Percentiles rank a stretch among this genome's conserved stretches.
Conservation (phyloP, 805 yeast genomes). For the Scheffersomyces coipomensis region DNA sequence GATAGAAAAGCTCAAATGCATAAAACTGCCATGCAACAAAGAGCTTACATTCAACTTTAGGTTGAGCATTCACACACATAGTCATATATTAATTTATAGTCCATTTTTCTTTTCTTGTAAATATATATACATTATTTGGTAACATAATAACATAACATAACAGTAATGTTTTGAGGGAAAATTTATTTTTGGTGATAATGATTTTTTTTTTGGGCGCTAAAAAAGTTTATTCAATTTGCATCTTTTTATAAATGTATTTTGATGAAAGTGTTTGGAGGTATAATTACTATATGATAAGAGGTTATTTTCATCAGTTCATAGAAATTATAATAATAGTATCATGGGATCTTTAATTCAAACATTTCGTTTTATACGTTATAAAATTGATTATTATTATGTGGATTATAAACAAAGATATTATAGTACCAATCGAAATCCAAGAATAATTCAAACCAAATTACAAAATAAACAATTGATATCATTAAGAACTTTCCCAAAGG, state of each 20-base stretch:
- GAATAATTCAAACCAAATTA: slow-evolving; percentile 36
- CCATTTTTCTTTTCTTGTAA: too few species aligned
- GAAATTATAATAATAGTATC: too few species aligned
- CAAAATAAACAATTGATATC: slow-evolving; percentile 32
- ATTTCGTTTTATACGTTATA: slow-evolving; percentile 27
- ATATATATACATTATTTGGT: neutral
- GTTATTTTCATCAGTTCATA: too few species aligned
- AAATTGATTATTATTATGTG: slow-evolving; percentile 28
- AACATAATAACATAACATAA: too few species aligned
- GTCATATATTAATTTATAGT: too few species aligned
- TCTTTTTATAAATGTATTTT: too few species aligned
- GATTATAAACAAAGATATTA: slow-evolving; percentile 38
- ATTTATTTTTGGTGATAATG: neutral
- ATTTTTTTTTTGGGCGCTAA: neutral
- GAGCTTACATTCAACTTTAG: slow-evolving; percentile 64
- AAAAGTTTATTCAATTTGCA: too few species aligned
- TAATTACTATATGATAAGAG: too few species aligned
- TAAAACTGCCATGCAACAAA: slow-evolving; percentile 81
- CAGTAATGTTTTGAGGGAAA: too few species aligned
- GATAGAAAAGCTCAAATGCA: slow-evolving; percentile 84
- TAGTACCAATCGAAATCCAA: slow-evolving; percentile 33
- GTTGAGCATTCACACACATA: neutral
- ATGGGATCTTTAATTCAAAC: slow-evolving; percentile 2
- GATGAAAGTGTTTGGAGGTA: too few species aligned
- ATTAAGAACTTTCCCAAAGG: slow-evolving; percentile 36